A percentile compares a stretch with the other conserved stretches of the same genome.
Conservation (phyloP, 345 rosid genomes). For the Excoecaria cochinchinensis region DNA sequence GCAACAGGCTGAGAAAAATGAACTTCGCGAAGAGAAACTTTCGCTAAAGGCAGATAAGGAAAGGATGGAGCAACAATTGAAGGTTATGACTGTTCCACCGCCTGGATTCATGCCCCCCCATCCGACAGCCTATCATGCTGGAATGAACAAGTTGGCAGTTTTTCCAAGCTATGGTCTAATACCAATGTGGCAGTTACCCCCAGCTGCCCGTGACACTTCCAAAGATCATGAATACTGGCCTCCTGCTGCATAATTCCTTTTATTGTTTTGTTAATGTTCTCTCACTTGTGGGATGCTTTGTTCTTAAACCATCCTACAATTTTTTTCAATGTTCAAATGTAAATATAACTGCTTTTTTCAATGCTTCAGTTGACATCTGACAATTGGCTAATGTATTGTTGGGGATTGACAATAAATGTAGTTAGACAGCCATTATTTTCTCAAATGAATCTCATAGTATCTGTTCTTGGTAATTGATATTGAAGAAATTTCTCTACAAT, state of each 20-base stretch:
- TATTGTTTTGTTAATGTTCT: neutral
- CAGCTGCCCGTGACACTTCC: conserved; percentile 23
- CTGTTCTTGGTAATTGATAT: neutral
- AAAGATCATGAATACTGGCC: conserved; percentile 34
- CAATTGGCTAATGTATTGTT: conserved; percentile 13
- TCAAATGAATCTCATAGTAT: neutral
- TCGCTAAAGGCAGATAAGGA: conserved; percentile 32
- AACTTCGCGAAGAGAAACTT: conserved; percentile 37
- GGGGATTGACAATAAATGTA: conserved; percentile 9
- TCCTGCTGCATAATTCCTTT: conserved; percentile 28
- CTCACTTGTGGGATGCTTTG: conserved; percentile 20
- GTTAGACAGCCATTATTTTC: conserved; percentile 9
- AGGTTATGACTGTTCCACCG: conserved; percentile 20
- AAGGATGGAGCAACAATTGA: conserved; percentile 32
- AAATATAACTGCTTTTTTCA: conserved; percentile 22
- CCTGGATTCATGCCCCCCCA: conserved; percentile 28
- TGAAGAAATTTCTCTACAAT: neutral
- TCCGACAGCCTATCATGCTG: conserved; percentile 34
- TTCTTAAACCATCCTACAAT: conserved; percentile 6
- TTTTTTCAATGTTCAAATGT: conserved; percentile 27
- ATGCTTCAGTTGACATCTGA: conserved; percentile 18
- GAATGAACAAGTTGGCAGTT: conserved; percentile 26
- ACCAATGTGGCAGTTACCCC: conserved; percentile 37
- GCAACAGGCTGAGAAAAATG: conserved; percentile 33
- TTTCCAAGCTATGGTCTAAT: conserved; percentile 30